phyloP scores from a whole-genome alignment of 2,329 filamentous ascomycete species.

The Teratosphaeria gauchensis region DNA sequence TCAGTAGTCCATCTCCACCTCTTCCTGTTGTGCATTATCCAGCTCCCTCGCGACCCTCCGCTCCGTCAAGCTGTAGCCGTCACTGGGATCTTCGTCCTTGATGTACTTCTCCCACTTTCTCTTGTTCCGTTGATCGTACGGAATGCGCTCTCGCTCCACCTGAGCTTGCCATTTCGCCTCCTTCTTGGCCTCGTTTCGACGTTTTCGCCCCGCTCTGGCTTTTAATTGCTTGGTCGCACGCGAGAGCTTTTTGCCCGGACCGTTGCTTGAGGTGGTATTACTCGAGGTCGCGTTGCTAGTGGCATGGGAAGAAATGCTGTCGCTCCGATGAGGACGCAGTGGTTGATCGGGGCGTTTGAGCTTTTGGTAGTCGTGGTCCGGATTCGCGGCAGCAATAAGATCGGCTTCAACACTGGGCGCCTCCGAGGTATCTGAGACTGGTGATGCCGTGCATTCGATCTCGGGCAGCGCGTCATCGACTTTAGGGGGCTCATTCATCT shows the following conservation, averaged over 20 bases:
- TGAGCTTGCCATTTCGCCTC: conserved; percentile 9
- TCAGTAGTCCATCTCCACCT: conserved; percentile 41
- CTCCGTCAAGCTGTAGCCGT: conserved; percentile 31
- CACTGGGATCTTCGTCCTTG: conserved; percentile 25
- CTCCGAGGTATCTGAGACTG: conserved; percentile 8
- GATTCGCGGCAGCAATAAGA: conserved; percentile 1
- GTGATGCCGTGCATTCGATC: neutral
- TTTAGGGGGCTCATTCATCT: neutral
- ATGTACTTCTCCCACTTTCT: conserved; percentile 28
- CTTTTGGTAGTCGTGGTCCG: neutral
- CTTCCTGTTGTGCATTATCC: conserved; percentile 25
- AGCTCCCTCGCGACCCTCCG: too few species aligned
- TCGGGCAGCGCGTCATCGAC: neutral
- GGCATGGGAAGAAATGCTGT: neutral
- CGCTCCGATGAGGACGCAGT: neutral
- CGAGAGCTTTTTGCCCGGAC: neutral
- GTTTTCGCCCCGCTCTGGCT: neutral
- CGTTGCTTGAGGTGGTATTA: neutral
- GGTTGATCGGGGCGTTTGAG: neutral
- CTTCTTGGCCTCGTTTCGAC: neutral
- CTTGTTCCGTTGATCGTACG: conserved; percentile 24
- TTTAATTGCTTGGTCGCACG: neutral
- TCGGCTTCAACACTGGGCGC: conserved; percentile 21
- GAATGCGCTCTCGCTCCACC: conserved; percentile 7
- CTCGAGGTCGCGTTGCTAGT: neutral